Conservation (phyloP, 805 yeast genomes). For the Cyberlindnera suaveolens region DNA sequence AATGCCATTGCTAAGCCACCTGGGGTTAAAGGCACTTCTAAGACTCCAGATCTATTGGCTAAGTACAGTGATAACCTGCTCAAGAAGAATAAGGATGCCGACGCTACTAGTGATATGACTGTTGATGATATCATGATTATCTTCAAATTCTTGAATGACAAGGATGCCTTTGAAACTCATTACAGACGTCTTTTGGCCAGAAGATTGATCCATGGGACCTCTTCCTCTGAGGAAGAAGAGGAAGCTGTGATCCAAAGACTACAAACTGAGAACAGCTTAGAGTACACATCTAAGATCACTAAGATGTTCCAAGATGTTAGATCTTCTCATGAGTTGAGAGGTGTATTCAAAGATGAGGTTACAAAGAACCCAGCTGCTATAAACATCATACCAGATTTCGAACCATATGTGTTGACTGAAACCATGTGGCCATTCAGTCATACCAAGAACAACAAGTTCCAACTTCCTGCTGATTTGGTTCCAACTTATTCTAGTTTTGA, state of each 20-base stretch:
- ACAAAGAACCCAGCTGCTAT: constrained; percentile 29
- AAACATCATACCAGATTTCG: constrained; percentile 44
- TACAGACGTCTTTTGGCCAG: constrained; percentile 86
- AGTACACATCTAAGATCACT: constrained; percentile 88
- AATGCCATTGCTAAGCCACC: constrained; percentile 69
- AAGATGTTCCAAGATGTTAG: constrained; percentile 95
- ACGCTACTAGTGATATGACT: constrained; percentile 62
- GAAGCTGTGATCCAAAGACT: constrained; percentile 77
- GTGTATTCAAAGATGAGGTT: constrained; percentile 44
- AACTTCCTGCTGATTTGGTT: constrained; percentile 63
- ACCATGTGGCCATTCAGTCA: constrained; percentile 76
- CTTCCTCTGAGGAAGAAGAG: constrained; percentile 77
- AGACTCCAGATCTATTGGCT: constrained; percentile 88
- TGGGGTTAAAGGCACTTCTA: constrained; percentile 38
- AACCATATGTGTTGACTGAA: constrained; percentile 76
- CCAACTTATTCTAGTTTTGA: constrained; percentile 63
- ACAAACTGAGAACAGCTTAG: constrained; percentile 84
- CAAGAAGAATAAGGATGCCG: constrained; percentile 65
- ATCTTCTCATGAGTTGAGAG: constrained; percentile 70
- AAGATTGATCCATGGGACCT: constrained; percentile 80
- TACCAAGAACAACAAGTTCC: constrained; percentile 28
- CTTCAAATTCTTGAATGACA: constrained; percentile 84
- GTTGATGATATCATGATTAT: constrained; percentile 82
- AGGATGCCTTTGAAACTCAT: constrained; percentile 90
- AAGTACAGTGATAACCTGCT: constrained; percentile 80